Evolutionary conservation across 2,329 filamentous ascomycete genomes (phyloP).

Genomic region (Phaeosphaeria sp.): DNA sequence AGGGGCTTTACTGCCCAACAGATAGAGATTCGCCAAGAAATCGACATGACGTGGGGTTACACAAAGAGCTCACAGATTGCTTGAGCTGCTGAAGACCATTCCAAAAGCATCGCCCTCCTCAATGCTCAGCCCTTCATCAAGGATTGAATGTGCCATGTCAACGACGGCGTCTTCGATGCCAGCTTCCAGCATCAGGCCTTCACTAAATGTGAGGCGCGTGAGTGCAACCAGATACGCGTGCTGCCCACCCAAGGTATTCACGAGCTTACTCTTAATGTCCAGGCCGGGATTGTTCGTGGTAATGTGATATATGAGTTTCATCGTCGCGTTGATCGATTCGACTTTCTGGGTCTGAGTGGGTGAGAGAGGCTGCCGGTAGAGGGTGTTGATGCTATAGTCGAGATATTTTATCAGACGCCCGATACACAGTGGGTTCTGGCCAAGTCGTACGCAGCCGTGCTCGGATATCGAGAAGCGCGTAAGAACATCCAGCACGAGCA

Average conservation of each 20-base stretch:
- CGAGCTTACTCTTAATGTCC: conserved; percentile 74
- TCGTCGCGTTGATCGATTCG: conserved; percentile 64
- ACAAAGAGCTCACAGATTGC: not conserved
- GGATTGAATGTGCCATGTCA: conserved; percentile 79
- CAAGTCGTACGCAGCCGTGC: conserved; percentile 70
- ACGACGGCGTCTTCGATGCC: conserved; percentile 79
- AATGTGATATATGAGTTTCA: conserved; percentile 67
- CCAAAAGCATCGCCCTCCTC: conserved; percentile 73
- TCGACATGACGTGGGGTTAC: not conserved
- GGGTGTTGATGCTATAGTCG: conserved; percentile 70
- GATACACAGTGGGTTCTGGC: conserved; percentile 71
- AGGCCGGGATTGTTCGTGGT: conserved; percentile 67
- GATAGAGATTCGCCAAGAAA: not conserved
- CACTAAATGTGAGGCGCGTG: conserved; percentile 83
- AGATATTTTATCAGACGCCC: conserved; percentile 77
- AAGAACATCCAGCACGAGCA: conserved; percentile 55
- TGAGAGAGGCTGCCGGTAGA: conserved; percentile 55
- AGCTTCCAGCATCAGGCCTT: conserved; percentile 77
- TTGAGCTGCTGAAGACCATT: conserved; percentile 48
- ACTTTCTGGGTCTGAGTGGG: conserved; percentile 51
- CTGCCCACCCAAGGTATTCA: conserved; percentile 71
- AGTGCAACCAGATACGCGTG: conserved; percentile 85
- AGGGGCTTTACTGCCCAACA: not conserved
- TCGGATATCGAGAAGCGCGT: conserved; percentile 64
- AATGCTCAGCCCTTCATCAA: conserved; percentile 81